These are phyloP conservation scores for Cladosporium sp. DNA, from an alignment of 2,329 filamentous ascomycete genomes.

Conservation along the genomic window DNA sequence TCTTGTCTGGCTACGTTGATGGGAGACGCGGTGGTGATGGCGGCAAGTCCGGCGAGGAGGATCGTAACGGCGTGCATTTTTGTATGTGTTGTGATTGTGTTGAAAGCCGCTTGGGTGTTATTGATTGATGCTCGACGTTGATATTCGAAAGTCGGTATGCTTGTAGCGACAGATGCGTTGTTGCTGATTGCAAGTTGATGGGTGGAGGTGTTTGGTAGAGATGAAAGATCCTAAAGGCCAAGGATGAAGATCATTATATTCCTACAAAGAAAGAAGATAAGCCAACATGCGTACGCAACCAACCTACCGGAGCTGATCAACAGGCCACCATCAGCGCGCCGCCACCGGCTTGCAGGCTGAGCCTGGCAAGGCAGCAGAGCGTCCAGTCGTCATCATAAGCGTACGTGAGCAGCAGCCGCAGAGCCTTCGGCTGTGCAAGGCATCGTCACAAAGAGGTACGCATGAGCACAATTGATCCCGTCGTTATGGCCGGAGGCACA, in stretches of 20 bases:
- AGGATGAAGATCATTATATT: not conserved
- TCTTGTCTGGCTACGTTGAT: not conserved
- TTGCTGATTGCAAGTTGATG: not conserved
- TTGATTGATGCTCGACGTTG: not conserved
- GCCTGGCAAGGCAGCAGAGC: constrained; percentile 1
- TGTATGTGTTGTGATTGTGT: not conserved
- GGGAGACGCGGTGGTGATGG: constrained; percentile 5
- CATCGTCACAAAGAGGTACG: too few species aligned
- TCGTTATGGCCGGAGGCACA: too few species aligned
- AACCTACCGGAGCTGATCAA: not conserved
- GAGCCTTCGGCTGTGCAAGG: constrained; percentile 4
- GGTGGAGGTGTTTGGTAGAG: not conserved
- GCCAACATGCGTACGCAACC: constrained; percentile 3
- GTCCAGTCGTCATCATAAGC: not conserved
- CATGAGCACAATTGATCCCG: too few species aligned
- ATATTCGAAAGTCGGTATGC: not conserved
- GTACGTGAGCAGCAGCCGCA: not conserved
- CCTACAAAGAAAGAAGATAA: not conserved
- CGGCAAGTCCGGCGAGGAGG: not conserved
- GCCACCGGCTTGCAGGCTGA: not conserved
- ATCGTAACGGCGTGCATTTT: not conserved
- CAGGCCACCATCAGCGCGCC: constrained; percentile 5
- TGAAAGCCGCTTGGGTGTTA: not conserved
- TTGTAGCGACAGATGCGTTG: not conserved
- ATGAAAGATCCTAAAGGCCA: not conserved